A percentile compares a stretch with the other conserved stretches of the same genome.
Conservation (phyloP, 208 protist species). For the Leishmania amazonensis region DNA sequence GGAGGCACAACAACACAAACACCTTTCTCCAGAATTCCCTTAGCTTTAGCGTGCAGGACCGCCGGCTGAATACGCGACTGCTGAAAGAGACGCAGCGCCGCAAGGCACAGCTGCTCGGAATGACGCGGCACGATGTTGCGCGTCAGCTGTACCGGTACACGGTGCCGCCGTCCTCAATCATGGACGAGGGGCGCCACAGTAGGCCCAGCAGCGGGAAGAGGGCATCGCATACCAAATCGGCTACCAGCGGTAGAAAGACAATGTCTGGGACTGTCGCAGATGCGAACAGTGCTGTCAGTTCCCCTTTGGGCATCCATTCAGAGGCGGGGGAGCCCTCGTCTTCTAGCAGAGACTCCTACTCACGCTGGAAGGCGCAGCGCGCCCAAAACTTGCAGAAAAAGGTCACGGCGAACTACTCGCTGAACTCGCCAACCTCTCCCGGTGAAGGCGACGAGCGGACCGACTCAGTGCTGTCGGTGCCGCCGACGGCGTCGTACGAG, state of each 20-base stretch:
- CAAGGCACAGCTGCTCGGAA: slow-evolving; percentile 55
- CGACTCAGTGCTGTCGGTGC: slow-evolving; percentile 13
- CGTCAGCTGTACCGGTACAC: slow-evolving; percentile 42
- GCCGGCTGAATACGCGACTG: slow-evolving; percentile 60
- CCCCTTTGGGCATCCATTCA: not conserved
- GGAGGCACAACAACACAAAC: slow-evolving; percentile 9
- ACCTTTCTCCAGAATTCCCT: slow-evolving; percentile 5
- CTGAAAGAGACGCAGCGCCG: slow-evolving; percentile 53
- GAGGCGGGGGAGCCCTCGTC: not conserved
- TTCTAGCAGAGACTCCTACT: slow-evolving; percentile 11
- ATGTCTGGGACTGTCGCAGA: not conserved
- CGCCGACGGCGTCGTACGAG: slow-evolving; percentile 43
- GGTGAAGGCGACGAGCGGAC: slow-evolving; percentile 4
- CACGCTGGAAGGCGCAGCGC: slow-evolving; percentile 20
- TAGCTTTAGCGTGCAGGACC: slow-evolving; percentile 67
- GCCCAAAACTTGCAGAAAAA: slow-evolving; percentile 9
- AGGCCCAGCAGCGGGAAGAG: not conserved
- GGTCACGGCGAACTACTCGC: not conserved
- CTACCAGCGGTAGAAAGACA: not conserved
- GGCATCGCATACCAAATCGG: not conserved
- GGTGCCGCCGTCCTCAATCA: slow-evolving; percentile 27
- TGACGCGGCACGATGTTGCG: slow-evolving; percentile 55
- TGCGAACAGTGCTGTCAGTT: not conserved
- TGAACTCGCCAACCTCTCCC: not conserved
- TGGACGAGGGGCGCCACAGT: slow-evolving; percentile 32